These are phyloP conservation scores for Turnera subulata DNA, from an alignment of 345 rosid genomes.

Conservation along the genomic window DNA sequence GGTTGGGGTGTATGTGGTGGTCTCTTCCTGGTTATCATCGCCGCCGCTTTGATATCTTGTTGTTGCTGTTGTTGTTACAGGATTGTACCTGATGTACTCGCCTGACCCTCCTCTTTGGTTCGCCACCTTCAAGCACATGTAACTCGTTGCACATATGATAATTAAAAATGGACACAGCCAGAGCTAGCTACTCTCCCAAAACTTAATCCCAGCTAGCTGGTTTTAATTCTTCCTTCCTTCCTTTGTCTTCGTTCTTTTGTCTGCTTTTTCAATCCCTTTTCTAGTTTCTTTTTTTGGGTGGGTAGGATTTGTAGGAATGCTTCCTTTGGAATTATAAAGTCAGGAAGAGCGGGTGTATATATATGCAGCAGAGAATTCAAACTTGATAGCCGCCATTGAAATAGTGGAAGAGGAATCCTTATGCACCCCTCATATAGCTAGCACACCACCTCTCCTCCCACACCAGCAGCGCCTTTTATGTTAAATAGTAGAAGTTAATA, in stretches of 20 bases:
- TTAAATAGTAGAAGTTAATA: too few species aligned
- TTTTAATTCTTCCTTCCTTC: too few species aligned
- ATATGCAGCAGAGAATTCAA: slow-evolving; percentile 8
- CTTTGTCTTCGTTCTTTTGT: too few species aligned
- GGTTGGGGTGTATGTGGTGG: neutral
- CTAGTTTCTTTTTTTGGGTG: too few species aligned
- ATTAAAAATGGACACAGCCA: neutral
- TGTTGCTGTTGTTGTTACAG: neutral
- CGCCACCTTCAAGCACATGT: slow-evolving; percentile 42
- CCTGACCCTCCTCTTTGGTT: slow-evolving; percentile 21
- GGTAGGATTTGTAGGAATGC: too few species aligned
- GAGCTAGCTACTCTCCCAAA: neutral
- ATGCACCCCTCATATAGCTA: neutral
- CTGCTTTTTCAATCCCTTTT: too few species aligned
- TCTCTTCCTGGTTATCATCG: slow-evolving; percentile 10
- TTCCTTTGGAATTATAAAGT: neutral
- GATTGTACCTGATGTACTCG: slow-evolving; percentile 7
- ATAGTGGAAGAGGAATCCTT: slow-evolving; percentile 4
- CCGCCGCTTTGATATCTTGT: slow-evolving; percentile 11
- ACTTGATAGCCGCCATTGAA: slow-evolving; percentile 21
- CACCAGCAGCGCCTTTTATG: neutral
- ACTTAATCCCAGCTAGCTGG: neutral
- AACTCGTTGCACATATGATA: neutral
- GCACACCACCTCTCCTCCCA: neutral
- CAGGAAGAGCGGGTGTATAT: neutral